phyloP scores from a whole-genome alignment of 108 stramenopile genomes.

The Nannochloropsis salina region DNA sequence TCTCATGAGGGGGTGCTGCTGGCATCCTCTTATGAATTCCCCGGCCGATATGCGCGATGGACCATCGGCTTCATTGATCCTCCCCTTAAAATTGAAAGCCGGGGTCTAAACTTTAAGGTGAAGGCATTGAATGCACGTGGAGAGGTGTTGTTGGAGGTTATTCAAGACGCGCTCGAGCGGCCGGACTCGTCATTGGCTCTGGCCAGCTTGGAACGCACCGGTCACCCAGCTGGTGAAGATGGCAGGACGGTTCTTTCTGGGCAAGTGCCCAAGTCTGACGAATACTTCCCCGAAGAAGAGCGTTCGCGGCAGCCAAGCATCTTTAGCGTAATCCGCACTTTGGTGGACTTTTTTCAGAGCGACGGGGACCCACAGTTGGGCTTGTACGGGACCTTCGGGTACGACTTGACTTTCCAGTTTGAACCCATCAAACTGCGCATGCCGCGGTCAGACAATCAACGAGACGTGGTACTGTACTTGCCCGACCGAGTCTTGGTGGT shows the following conservation, averaged over 20 bases:
- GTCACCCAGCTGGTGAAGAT: neutral
- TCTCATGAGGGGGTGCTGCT: conserved; percentile 71
- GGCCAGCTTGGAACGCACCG: neutral
- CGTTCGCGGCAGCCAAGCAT: conserved; percentile 77
- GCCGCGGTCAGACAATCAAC: conserved; percentile 55
- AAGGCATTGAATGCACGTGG: conserved; percentile 75
- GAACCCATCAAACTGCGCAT: conserved; percentile 77
- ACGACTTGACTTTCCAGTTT: conserved; percentile 94
- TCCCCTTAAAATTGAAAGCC: conserved; percentile 76
- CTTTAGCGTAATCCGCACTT: conserved; percentile 79
- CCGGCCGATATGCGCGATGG: conserved; percentile 72
- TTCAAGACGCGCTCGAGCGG: conserved; percentile 61
- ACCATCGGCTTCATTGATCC: conserved; percentile 78
- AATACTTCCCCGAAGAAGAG: conserved; percentile 84
- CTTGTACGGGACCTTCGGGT: conserved; percentile 91
- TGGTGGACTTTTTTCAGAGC: conserved; percentile 74
- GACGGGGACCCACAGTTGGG: conserved; percentile 84
- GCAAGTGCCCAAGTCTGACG: conserved; percentile 58
- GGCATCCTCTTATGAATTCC: conserved; percentile 84
- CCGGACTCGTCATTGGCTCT: conserved; percentile 18
- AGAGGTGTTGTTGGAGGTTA: conserved; percentile 65
- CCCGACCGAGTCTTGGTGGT: conserved; percentile 87
- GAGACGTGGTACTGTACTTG: conserved; percentile 81
- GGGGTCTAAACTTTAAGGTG: conserved; percentile 63
- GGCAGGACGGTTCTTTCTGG: conserved; percentile 24